Evolutionary conservation across 768 basidiomycete genomes (phyloP), one percentile per base, ranked within the genome.

Genomic region (Russula compacta): DNA sequence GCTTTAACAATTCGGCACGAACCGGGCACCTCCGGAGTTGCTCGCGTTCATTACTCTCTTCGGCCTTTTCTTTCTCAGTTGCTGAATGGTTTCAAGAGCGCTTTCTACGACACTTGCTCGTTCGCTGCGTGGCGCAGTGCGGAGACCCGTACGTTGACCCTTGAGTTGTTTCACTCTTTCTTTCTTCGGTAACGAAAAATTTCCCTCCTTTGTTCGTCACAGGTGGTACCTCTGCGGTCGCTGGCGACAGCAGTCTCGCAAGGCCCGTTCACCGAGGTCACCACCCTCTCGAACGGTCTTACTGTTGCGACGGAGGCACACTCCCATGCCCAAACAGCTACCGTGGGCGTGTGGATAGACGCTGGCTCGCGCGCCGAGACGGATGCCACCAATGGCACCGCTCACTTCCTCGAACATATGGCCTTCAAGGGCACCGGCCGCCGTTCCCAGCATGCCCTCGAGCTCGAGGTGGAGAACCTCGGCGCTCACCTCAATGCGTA

Each of bases 321-420:
- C 63, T 81, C 91, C 5, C 87, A 91, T 72, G 87, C 92, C 4
- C 89, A 95, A 75, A 98, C 97, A 0, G 94, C 95, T 7, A 99
- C 95, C n/a, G 93, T 98, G 39, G 97, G 97, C 64, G 88, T 98
- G 62, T 99, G 94, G 94, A 95, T 99, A 69, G 95, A 98, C 72
- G 95, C 97, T 60, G 97, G 97, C 66, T 94, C 92, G 65, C 84
- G 97, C 58, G 95, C 94, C 61, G 97, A 99, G 82, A 95, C 89
- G 50, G 87, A 92, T 77, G 83, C 84, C 75, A 95, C 92, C 42
- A 95, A 88, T 68, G 97, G 97, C 54, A 94, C 93, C 10, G 97
- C 97, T 48, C 97, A 98, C 77, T 99, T 99, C 81, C 84, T 98
- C 62, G 97, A 99, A 74, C 92, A 95, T 70, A 93, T 95, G 93